Percentiles rank a stretch among this genome's conserved stretches.
These are phyloP conservation scores for Friedmanniomyces simplex DNA, from an alignment of 495 filamentous ascomycete genomes.

Conservation along the genomic window DNA sequence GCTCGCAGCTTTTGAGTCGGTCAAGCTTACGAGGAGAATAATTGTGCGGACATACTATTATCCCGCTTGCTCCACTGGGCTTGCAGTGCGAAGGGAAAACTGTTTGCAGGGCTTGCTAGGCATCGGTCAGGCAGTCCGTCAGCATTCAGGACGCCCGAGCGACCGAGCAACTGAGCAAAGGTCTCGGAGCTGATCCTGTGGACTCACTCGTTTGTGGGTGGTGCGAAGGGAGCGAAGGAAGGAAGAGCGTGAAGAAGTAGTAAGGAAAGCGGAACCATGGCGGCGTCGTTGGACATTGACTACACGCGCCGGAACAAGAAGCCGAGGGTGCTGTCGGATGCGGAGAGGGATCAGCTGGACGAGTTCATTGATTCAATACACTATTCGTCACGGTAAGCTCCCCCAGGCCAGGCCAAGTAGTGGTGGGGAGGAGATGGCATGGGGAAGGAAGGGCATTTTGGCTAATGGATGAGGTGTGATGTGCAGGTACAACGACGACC, in stretches of 20 bases:
- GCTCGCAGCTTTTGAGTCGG: too few species aligned
- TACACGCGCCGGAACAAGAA: slow-evolving; percentile 69
- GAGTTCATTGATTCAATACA: slow-evolving; percentile 89
- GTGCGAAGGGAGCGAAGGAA: too few species aligned
- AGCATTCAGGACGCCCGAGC: too few species aligned
- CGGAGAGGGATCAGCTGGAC: slow-evolving; percentile 70
- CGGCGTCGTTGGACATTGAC: slow-evolving; percentile 54
- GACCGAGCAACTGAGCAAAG: background rate
- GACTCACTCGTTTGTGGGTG: too few species aligned
- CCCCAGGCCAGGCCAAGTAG: background rate
- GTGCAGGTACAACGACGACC: slow-evolving; percentile 70
- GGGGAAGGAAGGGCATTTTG: too few species aligned
- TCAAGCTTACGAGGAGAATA: too few species aligned
- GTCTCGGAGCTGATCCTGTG: background rate
- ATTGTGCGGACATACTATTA: too few species aligned
- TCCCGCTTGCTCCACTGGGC: too few species aligned
- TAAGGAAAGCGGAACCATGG: background rate
- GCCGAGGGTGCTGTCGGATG: slow-evolving; percentile 68
- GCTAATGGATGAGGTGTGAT: too few species aligned
- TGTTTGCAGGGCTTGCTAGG: too few species aligned
- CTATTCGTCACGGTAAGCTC: slow-evolving; percentile 77
- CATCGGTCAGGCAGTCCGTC: too few species aligned
- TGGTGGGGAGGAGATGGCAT: background rate
- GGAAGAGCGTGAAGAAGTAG: background rate
- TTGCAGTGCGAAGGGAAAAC: too few species aligned